Evolutionary conservation across 345 rosid genomes (phyloP).

Genomic region (Pistacia integerrima): DNA sequence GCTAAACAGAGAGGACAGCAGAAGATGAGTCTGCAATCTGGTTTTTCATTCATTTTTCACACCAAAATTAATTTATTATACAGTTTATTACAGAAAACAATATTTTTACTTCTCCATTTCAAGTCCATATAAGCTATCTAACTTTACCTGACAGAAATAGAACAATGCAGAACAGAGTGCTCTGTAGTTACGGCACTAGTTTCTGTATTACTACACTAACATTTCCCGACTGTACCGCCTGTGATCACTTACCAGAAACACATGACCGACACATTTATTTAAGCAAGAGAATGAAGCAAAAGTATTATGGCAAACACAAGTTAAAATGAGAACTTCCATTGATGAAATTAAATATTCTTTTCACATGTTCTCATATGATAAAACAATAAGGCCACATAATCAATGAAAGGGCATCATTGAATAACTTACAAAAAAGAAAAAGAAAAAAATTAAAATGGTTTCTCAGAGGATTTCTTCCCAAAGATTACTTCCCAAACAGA

Average conservation of each 20-base stretch:
- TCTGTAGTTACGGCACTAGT: no score
- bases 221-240: no score
- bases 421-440: slow-evolving; percentile 3
- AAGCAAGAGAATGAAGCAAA: not conserved
- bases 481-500: slow-evolving; percentile 72
- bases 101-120: no score
- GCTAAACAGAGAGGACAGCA: no score
- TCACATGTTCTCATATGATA: not conserved
- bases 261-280: not conserved
- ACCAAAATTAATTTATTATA: no score
- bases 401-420: not conserved
- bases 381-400: not conserved
- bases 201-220: no score
- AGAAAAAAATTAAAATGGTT: slow-evolving; percentile 31
- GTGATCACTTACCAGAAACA: not conserved
- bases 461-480: slow-evolving; percentile 50
- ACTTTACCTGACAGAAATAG: no score
- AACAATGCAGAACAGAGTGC: no score
- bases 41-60: no score
- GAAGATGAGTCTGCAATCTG: no score
- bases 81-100: no score
- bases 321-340: not conserved
- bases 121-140: no score
- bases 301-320: not conserved
- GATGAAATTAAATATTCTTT: not conserved